Percentiles rank a stretch among this genome's conserved stretches.
phyloP scores from a whole-genome alignment of 148 eudicot species.

The Nepenthes mirabilis region DNA sequence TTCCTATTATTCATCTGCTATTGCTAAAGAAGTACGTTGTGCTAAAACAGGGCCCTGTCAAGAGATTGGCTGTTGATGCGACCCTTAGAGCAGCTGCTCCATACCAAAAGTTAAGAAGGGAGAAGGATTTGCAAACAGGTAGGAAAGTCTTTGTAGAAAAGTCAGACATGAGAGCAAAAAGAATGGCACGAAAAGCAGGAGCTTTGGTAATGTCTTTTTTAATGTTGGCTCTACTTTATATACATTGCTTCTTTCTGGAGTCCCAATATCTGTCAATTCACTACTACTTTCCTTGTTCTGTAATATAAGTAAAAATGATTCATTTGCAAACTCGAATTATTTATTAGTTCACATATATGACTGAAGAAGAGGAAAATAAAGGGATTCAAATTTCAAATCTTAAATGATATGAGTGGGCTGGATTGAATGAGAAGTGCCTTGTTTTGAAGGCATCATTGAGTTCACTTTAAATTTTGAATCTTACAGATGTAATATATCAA shows the following conservation, averaged over 20 bases:
- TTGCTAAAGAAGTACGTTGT: constrained; percentile 2
- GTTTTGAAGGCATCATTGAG: background rate
- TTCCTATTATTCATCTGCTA: background rate
- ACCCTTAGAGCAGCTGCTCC: constrained; percentile 99
- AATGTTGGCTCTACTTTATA: background rate
- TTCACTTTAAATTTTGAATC: background rate
- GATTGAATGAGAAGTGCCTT: too few relatives aligned
- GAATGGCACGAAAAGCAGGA: constrained; percentile 99
- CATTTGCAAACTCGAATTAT: too few relatives aligned
- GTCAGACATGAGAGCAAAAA: constrained; percentile 92
- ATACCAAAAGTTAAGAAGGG: constrained; percentile 87
- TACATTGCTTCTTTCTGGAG: background rate
- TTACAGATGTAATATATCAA: background rate
- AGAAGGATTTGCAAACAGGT: constrained; percentile 43
- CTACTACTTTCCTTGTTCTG: too few relatives aligned
- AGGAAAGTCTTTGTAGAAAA: constrained; percentile 93
- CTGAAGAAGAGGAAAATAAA: too few relatives aligned
- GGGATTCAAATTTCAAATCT: too few relatives aligned
- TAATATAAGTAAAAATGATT: too few relatives aligned
- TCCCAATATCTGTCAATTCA: background rate
- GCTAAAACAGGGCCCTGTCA: constrained; percentile 75
- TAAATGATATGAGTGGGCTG: too few relatives aligned
- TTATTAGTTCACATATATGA: too few relatives aligned
- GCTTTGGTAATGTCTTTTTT: constrained; percentile 53
- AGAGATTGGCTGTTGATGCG: constrained; percentile 98